Percentiles rank a stretch among this genome's conserved stretches.
Evolutionary conservation across 805 yeast species (phyloP).

Genomic region (Spathaspora gorwiae): DNA sequence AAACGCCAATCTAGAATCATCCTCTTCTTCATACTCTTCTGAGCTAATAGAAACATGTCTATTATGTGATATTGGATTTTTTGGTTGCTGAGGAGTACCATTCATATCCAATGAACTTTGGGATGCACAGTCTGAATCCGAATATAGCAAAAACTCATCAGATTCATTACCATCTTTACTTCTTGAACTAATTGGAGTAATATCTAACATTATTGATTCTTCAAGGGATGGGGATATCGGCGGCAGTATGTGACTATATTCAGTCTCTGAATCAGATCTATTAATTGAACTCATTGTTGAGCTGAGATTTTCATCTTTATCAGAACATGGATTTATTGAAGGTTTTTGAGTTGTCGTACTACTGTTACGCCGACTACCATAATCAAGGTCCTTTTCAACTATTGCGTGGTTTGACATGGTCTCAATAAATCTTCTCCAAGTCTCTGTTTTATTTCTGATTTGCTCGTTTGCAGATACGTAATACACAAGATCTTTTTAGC

Average conservation of each 20-base stretch:
- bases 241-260: neutral
- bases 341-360: too few species aligned
- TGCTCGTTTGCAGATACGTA: too few species aligned
- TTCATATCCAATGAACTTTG: constrained; percentile 23
- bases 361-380: too few species aligned
- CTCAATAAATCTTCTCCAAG: too few species aligned
- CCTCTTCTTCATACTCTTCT: neutral
- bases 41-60: constrained; percentile 3
- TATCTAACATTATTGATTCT: neutral
- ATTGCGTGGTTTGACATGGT: too few species aligned
- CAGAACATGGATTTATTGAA: too few species aligned
- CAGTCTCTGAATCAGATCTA: neutral
- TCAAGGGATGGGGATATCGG: neutral
- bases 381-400: too few species aligned
- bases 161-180: neutral
- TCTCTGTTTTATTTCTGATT: too few species aligned
- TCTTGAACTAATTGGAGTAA: neutral
- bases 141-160: constrained; percentile 30
- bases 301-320: too few species aligned
- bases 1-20: neutral
- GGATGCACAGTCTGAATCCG: constrained; percentile 33
- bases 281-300: neutral
- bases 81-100: neutral
- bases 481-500: too few species aligned
- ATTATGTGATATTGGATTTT: neutral